phyloP scores from a whole-genome alignment of 2,329 filamentous ascomycete species.

The Microdochium bolleyi region DNA sequence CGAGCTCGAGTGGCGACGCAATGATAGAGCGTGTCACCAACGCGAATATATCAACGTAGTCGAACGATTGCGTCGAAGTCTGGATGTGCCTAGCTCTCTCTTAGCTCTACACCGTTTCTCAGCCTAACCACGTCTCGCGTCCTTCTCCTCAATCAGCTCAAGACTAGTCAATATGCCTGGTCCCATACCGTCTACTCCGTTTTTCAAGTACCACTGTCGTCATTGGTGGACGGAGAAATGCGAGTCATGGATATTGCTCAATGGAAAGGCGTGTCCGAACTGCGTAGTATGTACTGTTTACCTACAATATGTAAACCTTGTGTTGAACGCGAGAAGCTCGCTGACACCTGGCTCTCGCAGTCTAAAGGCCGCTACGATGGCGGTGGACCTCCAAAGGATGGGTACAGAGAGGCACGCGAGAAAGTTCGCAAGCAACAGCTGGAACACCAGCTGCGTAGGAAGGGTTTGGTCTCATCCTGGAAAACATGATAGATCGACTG shows the following conservation, averaged over 20 bases:
- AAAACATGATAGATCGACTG: not conserved
- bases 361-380: not conserved
- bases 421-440: not conserved
- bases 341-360: not conserved
- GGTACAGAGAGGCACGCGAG: not conserved
- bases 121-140: no score
- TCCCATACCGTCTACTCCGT: no score
- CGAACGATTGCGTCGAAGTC: not conserved
- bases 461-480: not conserved
- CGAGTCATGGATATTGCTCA: no score
- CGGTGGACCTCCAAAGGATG: not conserved
- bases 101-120: no score
- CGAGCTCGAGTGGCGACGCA: not conserved
- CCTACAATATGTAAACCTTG: not conserved
- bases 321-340: not conserved
- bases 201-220: no score
- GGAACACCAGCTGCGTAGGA: not conserved
- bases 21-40: not conserved
- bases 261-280: not conserved
- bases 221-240: no score
- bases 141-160: no score
- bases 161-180: no score
- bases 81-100: no score
- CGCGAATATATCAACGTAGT: not conserved
- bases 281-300: not conserved